A percentile compares a stretch with the other conserved stretches of the same genome.
These are phyloP conservation scores for Malassezia yamatoensis DNA, from an alignment of 1,284 basidiomycete species.

Conservation along the genomic window DNA sequence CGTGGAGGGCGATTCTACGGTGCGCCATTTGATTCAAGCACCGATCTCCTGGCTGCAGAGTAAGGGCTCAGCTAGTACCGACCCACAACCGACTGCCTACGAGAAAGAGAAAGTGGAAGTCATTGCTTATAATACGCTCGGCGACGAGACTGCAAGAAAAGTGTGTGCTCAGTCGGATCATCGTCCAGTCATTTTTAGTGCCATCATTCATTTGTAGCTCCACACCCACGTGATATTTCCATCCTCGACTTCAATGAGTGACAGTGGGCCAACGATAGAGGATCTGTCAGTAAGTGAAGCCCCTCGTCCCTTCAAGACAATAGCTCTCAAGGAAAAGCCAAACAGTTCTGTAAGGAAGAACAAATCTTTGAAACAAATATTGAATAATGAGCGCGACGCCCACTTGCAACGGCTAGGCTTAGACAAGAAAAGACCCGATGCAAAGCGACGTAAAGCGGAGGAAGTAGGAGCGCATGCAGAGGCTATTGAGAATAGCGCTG, in stretches of 20 bases:
- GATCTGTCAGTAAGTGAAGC: constrained; percentile 23
- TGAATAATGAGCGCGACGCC: constrained; percentile 33
- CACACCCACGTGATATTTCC: constrained; percentile 9
- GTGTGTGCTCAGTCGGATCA: constrained; percentile 55
- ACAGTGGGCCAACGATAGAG: constrained; percentile 17
- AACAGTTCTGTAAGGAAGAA: constrained; percentile 27
- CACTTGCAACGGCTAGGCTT: constrained; percentile 10
- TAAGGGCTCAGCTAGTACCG: neutral
- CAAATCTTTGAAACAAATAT: constrained; percentile 38
- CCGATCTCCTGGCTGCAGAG: neutral
- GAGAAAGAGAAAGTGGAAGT: neutral
- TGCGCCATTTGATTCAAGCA: neutral
- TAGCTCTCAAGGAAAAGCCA: constrained; percentile 19
- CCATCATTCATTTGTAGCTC: constrained; percentile 26
- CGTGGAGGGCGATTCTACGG: neutral
- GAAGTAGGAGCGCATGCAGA: neutral
- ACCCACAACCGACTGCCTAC: neutral
- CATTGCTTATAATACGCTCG: constrained; percentile 48
- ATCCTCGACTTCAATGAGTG: constrained; percentile 5
- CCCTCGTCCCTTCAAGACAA: constrained; percentile 25
- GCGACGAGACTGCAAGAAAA: constrained; percentile 63
- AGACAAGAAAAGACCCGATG: neutral
- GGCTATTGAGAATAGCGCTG: neutral
- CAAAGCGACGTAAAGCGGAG: neutral
- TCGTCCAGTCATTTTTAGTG: constrained; percentile 58